Evolutionary conservation across 441 rosid genomes (phyloP).

Genomic region (Mallotus japonicus): DNA sequence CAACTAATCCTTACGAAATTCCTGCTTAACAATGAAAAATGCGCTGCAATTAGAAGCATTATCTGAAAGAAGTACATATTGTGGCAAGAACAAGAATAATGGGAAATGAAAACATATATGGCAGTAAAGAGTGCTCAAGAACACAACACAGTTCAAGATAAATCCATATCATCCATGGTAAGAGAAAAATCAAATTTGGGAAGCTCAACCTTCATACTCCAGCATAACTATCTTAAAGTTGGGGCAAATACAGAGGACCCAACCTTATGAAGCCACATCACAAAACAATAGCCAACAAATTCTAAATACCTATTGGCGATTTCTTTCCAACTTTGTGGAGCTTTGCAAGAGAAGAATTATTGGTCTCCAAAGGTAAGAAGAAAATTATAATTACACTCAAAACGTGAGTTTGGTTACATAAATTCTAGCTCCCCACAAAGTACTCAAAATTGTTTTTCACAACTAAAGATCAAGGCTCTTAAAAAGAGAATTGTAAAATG

Average conservation of each 20-base stretch:
- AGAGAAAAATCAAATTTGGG: background rate
- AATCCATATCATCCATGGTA: background rate
- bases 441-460: too few relatives aligned
- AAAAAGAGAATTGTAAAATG: too few relatives aligned
- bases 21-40: constrained; percentile 52
- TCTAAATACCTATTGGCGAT: background rate
- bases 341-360: background rate
- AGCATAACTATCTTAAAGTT: background rate
- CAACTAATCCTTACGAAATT: constrained; percentile 95
- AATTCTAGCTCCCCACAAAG: background rate
- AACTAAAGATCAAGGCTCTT: too few relatives aligned
- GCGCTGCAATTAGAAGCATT: constrained; percentile 9
- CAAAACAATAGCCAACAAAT: background rate
- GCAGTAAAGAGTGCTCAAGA: background rate
- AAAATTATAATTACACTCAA: background rate
- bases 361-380: background rate
- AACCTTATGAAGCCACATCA: background rate
- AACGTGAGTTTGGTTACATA: too few relatives aligned
- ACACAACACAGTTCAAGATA: background rate
- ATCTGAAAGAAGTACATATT: constrained; percentile 9
- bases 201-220: background rate
- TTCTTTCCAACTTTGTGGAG: background rate
- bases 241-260: background rate
- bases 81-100: constrained; percentile 8
- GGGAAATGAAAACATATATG: background rate